A percentile compares a stretch with the other conserved stretches of the same genome.
These are phyloP conservation scores for Volvox reticuliferus DNA, from an alignment of 139 green algal genomes.

Conservation along the genomic window DNA sequence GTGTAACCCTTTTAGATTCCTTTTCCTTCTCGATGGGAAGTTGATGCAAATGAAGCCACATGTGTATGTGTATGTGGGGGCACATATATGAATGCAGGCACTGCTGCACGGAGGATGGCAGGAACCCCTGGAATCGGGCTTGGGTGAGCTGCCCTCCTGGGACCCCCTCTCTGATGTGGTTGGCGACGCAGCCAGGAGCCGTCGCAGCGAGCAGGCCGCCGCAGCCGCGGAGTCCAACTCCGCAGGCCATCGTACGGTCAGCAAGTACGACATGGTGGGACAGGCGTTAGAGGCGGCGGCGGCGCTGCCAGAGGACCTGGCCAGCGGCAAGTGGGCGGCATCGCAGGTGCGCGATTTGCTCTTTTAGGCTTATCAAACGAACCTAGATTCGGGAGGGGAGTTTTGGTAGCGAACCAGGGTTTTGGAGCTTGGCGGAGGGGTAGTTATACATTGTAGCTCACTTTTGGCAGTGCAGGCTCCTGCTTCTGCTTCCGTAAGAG, in stretches of 20 bases:
- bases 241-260: background rate
- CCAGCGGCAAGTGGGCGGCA: slow-evolving; percentile 20
- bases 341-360: too few species aligned
- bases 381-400: too few species aligned
- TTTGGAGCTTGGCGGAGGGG: too few species aligned
- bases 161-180: background rate
- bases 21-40: too few species aligned
- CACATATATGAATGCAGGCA: background rate
- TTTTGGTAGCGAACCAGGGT: too few species aligned
- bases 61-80: too few species aligned
- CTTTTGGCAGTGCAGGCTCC: too few species aligned
- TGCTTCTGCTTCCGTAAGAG: too few species aligned
- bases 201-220: background rate
- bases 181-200: background rate
- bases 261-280: slow-evolving; percentile 50
- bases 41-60: too few species aligned
- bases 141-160: slow-evolving; percentile 19
- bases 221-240: background rate
- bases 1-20: too few species aligned
- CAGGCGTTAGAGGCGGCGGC: slow-evolving; percentile 14
- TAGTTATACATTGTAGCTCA: too few species aligned
- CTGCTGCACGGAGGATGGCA: slow-evolving; percentile 35
- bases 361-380: too few species aligned
- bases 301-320: slow-evolving; percentile 38
- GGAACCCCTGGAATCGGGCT: slow-evolving; percentile 1